Base-by-base conservation (phyloP, 805 yeast species). In the Brettanomyces bruxellensis region DNA sequence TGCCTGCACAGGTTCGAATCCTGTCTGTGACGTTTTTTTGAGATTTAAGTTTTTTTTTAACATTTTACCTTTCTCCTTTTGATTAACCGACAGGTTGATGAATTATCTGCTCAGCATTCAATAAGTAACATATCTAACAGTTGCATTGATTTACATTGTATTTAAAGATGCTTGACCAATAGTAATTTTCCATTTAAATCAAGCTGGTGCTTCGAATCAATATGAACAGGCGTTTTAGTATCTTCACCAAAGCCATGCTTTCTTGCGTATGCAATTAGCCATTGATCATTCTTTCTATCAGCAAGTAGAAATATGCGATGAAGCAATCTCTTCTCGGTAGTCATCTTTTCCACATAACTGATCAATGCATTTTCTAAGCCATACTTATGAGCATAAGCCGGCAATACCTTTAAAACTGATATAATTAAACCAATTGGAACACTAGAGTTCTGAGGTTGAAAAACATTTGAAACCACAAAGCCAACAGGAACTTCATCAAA, bases 1-100 rank as follows among this genome's bases (percentile, higher is more conserved):
- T 82, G 80, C 87, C 83, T 78, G 81, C 96, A 95, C 95, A 87
- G 95, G 96, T 87, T 87, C 96, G 96, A 87, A 87, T 87, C 96
- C 95, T 87, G 95, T 86, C 95, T 84, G 95, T 87, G 86, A 85
- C 96, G 95, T 56, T 62, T 70, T 70, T 65, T 35, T 35, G 18
- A 18, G 18, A 18, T 18, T 18, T 18, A 18, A 18, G 18, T 18
- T 35, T 35, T 8, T 35, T 35, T 8, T 35, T 35, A 7, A n/a
- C 22, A 35, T 11, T 18, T 6, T 28, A 28, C 11, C 11, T 28
- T 28, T 28, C 32, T 28, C 18, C 2, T 18, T 18, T 18, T 18
- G 18, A 18, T 18, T 18, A 18, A 18, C 18, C 18, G 18, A 2
- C 1, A 1, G 18, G 18, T 18, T 18, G 18, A 18, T 18, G 18